Percentiles rank a stretch among this genome's conserved stretches.
These are phyloP conservation scores for Dictyostelium brefeldianum DNA, from an alignment of 78 protist genomes.

Conservation along the genomic window DNA sequence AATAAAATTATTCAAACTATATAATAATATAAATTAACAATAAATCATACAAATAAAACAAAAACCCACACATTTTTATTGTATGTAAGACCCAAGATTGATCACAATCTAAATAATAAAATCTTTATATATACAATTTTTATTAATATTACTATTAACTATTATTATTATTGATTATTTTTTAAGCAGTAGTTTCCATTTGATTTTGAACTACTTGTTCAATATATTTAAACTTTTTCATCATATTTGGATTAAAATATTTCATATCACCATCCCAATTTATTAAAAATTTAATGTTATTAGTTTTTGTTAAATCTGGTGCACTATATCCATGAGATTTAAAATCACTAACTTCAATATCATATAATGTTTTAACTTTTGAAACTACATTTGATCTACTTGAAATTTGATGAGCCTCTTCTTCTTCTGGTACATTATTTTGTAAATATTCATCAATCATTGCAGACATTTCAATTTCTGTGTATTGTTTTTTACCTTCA, in stretches of 20 bases:
- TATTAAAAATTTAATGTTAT: neutral
- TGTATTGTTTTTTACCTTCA: slow-evolving; percentile 13
- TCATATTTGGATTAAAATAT: neutral
- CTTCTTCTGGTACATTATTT: neutral
- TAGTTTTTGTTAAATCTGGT: slow-evolving; percentile 58
- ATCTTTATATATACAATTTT: too few relatives aligned
- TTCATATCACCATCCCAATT: slow-evolving; percentile 73
- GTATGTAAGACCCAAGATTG: too few relatives aligned
- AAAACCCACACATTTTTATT: too few relatives aligned
- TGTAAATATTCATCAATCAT: slow-evolving; percentile 34
- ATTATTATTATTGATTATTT: too few relatives aligned
- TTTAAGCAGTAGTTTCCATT: neutral
- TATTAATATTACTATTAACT: too few relatives aligned
- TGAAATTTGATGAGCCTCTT: neutral
- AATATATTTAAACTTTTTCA: slow-evolving; percentile 61
- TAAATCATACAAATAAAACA: too few relatives aligned
- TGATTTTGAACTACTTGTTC: neutral
- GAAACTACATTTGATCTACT: neutral
- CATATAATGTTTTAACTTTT: neutral
- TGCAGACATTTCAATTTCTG: slow-evolving; percentile 22
- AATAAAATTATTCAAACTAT: too few relatives aligned
- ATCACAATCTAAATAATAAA: too few relatives aligned
- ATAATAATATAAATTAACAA: too few relatives aligned
- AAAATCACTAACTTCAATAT: slow-evolving; percentile 15
- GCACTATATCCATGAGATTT: slow-evolving; percentile 31